Evolutionary conservation across 441 rosid species (phyloP).

Genomic region (Adansonia grandidieri): DNA sequence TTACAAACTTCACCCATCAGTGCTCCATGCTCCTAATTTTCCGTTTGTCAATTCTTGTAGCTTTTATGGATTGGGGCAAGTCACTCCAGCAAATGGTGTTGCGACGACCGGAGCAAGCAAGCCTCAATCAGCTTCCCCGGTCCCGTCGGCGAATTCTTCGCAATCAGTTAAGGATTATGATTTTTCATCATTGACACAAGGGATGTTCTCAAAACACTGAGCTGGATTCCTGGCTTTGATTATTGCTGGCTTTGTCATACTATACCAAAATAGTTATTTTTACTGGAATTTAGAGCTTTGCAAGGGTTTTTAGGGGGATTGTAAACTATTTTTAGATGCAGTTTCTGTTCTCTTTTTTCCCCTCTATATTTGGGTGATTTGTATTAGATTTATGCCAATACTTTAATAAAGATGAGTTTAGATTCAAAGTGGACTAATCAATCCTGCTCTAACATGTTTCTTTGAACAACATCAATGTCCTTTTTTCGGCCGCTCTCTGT

Average conservation of each 20-base stretch:
- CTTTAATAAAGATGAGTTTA: slow-evolving; percentile 44
- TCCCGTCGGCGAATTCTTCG: slow-evolving; percentile 45
- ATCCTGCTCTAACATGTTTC: slow-evolving; percentile 15
- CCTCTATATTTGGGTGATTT: slow-evolving; percentile 39
- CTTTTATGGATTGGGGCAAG: slow-evolving; percentile 57
- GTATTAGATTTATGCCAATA: slow-evolving; percentile 40
- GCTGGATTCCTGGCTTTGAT: not conserved
- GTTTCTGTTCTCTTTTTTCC: slow-evolving; percentile 28
- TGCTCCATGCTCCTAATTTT: slow-evolving; percentile 9
- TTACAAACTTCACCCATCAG: not conserved
- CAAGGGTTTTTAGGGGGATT: slow-evolving; percentile 34
- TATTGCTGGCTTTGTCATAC: slow-evolving; percentile 27
- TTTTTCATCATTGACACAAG: slow-evolving; percentile 91
- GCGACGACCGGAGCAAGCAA: slow-evolving; percentile 46
- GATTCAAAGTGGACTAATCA: slow-evolving; percentile 32
- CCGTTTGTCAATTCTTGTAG: slow-evolving; percentile 41
- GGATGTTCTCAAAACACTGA: slow-evolving; percentile 89
- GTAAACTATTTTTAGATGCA: slow-evolving; percentile 59
- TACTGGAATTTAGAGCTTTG: slow-evolving; percentile 34
- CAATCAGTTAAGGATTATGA: slow-evolving; percentile 78
- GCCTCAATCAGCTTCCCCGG: slow-evolving; percentile 61
- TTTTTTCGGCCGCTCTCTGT: not conserved
- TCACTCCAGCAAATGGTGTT: slow-evolving; percentile 47
- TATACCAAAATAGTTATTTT: slow-evolving; percentile 34
- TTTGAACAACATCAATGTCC: not conserved